Percentiles rank a stretch among this genome's conserved stretches.
These are phyloP conservation scores for Eremochloa ophiuroides DNA, from an alignment of 176 grass and related monocot genomes.

Conservation along the genomic window DNA sequence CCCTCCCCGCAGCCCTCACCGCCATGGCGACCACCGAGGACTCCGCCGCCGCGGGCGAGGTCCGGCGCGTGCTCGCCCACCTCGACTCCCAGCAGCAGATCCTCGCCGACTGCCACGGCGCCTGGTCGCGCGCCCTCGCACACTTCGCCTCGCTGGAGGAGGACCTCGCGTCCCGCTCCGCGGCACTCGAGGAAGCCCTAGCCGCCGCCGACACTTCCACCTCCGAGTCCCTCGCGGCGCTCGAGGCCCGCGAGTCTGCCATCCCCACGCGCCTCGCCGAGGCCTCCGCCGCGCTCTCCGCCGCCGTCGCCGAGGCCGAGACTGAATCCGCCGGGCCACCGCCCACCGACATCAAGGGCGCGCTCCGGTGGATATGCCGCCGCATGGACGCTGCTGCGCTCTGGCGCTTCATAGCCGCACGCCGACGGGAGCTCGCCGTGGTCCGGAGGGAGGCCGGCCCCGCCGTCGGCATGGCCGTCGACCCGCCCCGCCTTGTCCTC, in stretches of 20 bases:
- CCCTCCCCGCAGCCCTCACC: constrained; percentile 1
- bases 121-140: constrained; percentile 42
- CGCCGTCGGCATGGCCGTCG: constrained; percentile 50
- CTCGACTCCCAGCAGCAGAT: constrained; percentile 56
- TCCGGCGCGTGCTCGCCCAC: constrained; percentile 42
- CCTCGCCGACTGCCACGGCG: constrained; percentile 35
- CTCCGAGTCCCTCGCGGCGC: constrained; percentile 42
- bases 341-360: constrained; percentile 32
- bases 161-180: constrained; percentile 51
- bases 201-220: constrained; percentile 36
- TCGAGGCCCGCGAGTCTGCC: constrained; percentile 44
- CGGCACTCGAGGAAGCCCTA: constrained; percentile 46
- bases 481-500: constrained; percentile 63
- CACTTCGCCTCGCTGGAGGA: constrained; percentile 60
- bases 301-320: constrained; percentile 27
- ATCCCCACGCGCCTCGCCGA: constrained; percentile 34
- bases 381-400: constrained; percentile 65
- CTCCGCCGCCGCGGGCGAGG: constrained; percentile 33
- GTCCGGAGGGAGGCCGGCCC: constrained; percentile 41
- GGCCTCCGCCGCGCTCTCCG: constrained; percentile 36
- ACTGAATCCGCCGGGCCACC: constrained; percentile 33
- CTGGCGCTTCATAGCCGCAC: constrained; percentile 54
- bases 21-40: constrained; percentile 44
- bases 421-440: constrained; percentile 34
- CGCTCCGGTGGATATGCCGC: constrained; percentile 71